Evolutionary conservation across 2,329 filamentous ascomycete species (phyloP), one percentile per base, ranked within the genome.

Genomic region (Blastomyces parvus): DNA sequence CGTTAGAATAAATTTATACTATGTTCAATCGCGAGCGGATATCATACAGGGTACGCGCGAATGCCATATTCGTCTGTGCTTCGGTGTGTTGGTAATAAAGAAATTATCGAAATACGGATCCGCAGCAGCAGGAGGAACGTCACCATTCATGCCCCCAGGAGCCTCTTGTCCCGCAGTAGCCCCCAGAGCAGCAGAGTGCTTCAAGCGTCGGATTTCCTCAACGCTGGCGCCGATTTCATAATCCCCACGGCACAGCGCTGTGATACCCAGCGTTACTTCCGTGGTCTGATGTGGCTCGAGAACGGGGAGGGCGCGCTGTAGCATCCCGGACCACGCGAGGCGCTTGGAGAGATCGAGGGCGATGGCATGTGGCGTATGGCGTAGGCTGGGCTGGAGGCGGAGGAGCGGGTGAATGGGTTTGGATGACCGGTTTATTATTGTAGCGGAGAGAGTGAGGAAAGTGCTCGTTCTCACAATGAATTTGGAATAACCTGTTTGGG

Each of bases 271-370:
- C 1, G 82, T 80, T 27, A 89, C 80, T 65, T 87, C 83, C 0
- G 81, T 80, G n/a, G 76, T 83, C 55, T 82, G 79, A 4, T 84
- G 83, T 0, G 86, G 84, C 6, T 76, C 74, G 1, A 96, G 72
- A 7, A 84, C 71, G 0, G 88, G 86, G 0, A 96, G 77, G 1
- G 84, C 81, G 70, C 87, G 87, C 76, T 97, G 92, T 63, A 96
- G 76, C 38, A 89, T 86, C 1, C 92, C 92, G 67, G 91, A 93
- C 87, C 90, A 94, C 1, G 87, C 87, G 62, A 96, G 83, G 66
- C 91, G 90, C 70, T 90, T 87, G 52, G 88, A 88, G 63, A 93
- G 84, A 72, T 96, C 92, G 19, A 96, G 83, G 2, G 90, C 88
- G 17, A 89, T 81, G 65, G 85, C 86, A 60, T 84, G 81, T 0